Percentiles rank a stretch among this genome's conserved stretches.
phyloP scores from a whole-genome alignment of 441 rosid genomes.

The Pelargonium myrrhifolium region DNA sequence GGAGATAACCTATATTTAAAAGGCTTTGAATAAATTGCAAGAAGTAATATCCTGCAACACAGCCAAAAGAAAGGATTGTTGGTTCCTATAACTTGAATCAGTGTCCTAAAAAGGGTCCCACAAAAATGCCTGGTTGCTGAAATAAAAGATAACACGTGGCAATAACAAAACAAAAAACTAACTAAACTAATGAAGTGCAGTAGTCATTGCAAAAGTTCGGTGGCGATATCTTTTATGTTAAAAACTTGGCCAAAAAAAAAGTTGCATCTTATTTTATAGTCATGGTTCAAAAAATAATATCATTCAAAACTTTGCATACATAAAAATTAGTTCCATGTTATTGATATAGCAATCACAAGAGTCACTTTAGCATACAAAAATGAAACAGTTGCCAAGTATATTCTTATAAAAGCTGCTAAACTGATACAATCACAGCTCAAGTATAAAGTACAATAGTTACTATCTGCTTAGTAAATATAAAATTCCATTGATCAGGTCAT shows the following conservation, averaged over 20 bases:
- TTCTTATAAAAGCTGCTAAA: not conserved
- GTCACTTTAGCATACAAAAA: not conserved
- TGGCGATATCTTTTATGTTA: too few relatives aligned
- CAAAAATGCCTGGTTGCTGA: not conserved
- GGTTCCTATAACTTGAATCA: not conserved
- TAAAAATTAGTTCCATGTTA: too few relatives aligned
- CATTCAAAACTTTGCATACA: too few relatives aligned
- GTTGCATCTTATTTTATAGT: too few relatives aligned
- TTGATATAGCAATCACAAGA: not conserved
- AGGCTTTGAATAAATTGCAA: slow-evolving; percentile 15
- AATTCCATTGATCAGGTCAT: not conserved
- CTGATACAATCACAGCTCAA: not conserved
- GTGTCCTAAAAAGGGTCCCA: not conserved
- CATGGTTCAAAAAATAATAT: too few relatives aligned
- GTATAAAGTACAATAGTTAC: not conserved
- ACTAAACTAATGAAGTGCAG: too few relatives aligned
- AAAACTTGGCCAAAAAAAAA: too few relatives aligned
- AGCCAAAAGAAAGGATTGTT: not conserved
- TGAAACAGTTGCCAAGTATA: not conserved
- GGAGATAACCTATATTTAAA: slow-evolving; percentile 4
- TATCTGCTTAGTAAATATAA: not conserved
- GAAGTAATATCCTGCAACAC: slow-evolving; percentile 31
- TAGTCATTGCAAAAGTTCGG: too few relatives aligned
- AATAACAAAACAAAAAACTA: too few relatives aligned
- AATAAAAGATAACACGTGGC: not conserved